Percentiles rank a stretch among this genome's conserved stretches.
Evolutionary conservation across 495 filamentous ascomycete species (phyloP).

Genomic region (Patellaria atrata): DNA sequence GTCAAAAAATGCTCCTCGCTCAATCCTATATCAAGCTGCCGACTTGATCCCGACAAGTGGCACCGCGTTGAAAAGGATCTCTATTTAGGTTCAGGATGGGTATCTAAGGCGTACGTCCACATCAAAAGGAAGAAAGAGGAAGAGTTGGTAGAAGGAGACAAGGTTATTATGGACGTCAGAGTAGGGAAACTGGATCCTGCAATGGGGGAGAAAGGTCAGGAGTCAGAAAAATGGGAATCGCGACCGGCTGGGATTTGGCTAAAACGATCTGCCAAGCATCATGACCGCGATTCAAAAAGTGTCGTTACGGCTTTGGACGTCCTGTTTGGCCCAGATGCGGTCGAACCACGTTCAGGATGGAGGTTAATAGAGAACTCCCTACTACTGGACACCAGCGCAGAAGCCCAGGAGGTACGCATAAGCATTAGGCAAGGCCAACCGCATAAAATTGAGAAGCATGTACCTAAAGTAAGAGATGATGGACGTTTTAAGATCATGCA

Average conservation of each 20-base stretch:
- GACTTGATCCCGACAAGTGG: conserved; percentile 63
- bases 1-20: conserved; percentile 59
- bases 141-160: conserved; percentile 58
- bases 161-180: conserved; percentile 68
- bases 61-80: conserved; percentile 84
- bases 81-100: conserved; percentile 57
- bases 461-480: conserved; percentile 65
- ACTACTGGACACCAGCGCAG: conserved; percentile 46
- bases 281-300: conserved; percentile 62
- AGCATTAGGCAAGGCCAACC: conserved; percentile 60
- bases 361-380: conserved; percentile 51
- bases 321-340: conserved; percentile 84
- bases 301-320: conserved; percentile 79
- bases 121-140: conserved; percentile 80
- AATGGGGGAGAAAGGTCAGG: conserved; percentile 39
- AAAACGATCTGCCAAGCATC: conserved; percentile 57
- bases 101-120: conserved; percentile 69
- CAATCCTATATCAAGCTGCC: conserved; percentile 67
- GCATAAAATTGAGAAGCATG: conserved; percentile 42
- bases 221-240: conserved; percentile 63
- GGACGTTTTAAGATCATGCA: conserved; percentile 98
- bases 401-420: conserved; percentile 51
- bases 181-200: conserved; percentile 65
- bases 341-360: conserved; percentile 78
- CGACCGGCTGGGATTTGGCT: conserved; percentile 76